These are phyloP conservation scores for Physaria fendleri DNA, from an alignment of 345 rosid genomes.

Conservation along the genomic window DNA sequence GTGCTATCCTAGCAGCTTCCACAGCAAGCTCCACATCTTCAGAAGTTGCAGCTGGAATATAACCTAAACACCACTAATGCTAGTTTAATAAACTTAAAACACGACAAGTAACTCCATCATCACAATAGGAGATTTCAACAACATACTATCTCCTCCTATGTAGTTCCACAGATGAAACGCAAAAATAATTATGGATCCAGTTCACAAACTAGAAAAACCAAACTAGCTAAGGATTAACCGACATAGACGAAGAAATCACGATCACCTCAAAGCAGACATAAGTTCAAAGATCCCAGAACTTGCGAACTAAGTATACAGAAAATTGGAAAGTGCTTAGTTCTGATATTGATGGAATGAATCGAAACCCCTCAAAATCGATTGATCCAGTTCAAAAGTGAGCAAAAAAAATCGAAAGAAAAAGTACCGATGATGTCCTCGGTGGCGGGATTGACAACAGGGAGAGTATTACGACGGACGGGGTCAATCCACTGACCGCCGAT, in stretches of 20 bases:
- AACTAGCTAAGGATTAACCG: background rate
- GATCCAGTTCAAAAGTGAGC: background rate
- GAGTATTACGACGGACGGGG: slow-evolving; percentile 54
- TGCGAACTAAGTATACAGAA: background rate
- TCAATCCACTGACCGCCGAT: slow-evolving; percentile 86
- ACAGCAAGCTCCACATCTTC: slow-evolving; percentile 96
- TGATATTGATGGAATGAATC: background rate
- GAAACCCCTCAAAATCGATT: background rate
- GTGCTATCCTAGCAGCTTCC: slow-evolving; percentile 70
- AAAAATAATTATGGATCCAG: background rate
- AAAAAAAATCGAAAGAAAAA: background rate
- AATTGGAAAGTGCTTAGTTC: background rate
- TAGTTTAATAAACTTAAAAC: background rate
- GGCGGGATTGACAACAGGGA: slow-evolving; percentile 74
- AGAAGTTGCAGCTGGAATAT: slow-evolving; percentile 88
- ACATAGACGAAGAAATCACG: background rate
- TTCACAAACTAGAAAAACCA: background rate
- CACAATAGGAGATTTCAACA: background rate
- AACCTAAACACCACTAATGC: slow-evolving; percentile 44
- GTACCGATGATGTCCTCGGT: slow-evolving; percentile 75
- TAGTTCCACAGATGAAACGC: slow-evolving; percentile 6
- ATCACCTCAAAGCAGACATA: background rate
- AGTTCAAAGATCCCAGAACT: background rate
- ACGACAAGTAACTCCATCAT: background rate
- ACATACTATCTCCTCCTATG: background rate